Evolutionary conservation across 1,284 basidiomycete genomes (phyloP), one percentile per base, ranked within the genome.

Genomic region (Pseudozyma tsukubaensis): DNA sequence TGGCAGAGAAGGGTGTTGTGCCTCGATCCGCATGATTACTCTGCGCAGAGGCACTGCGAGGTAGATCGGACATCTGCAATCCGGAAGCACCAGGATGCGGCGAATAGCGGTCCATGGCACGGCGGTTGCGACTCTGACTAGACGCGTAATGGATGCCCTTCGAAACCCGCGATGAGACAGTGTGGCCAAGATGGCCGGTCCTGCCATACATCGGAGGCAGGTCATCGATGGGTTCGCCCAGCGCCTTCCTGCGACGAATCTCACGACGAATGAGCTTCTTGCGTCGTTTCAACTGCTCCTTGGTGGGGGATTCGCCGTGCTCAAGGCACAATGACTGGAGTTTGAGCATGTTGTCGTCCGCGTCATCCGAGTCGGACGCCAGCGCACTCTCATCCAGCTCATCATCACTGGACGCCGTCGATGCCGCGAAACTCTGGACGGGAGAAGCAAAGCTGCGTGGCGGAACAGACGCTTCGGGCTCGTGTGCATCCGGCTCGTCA

Each of bases 21-120:
- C 47, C 52, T 19, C 67, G 54, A 14, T 62, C 59, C 8, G 32
- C 37, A 39, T 16, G 43, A 6, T 55, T 45, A 39, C 62, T 63
- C 11, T 59, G 40, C 14, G 58, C 59, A 24, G 60, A 59, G 18
- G 50, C 43, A 50, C 45, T 66, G 34, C 62, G 61, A 1, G 58
- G 59, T 14, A 63, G 47, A n/a, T 70, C 70, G n/a, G 51, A 49
- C 2, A 58, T 65, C 45, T 72, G 67, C 51, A 68, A 42, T 29
- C 24, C 24, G 24, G 24, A 5, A 63, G 16, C 12, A 64, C 49
- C 40, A 2, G 69, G 61, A 43, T 77, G 67, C 1, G 80, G 80
- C 43, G 80, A 79, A 60, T 76, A 82, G 16, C 68, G 65, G 19
- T 76, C 79, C 76, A 82, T 81, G 1, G 80, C 80, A 19, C 80